phyloP scores from a whole-genome alignment of 257 asterid genomes.

The Nicotiana attenuata region DNA sequence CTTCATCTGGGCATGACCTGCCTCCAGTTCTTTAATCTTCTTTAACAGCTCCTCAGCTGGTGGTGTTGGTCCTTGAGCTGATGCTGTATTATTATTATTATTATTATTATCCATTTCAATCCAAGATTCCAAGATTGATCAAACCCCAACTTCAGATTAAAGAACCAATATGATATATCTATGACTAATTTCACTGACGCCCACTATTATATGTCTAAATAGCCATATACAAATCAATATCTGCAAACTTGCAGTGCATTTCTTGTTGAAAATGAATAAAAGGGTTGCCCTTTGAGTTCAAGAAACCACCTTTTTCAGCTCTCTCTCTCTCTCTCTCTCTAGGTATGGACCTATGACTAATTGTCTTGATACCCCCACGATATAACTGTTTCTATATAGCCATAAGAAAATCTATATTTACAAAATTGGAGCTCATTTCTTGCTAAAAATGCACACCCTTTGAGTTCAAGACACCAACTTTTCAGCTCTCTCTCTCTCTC shows the following conservation, averaged over 20 bases:
- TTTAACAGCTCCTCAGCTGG: conserved; percentile 83
- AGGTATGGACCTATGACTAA: no score
- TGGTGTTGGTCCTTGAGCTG: conserved; percentile 22
- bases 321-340: not conserved
- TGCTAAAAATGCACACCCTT: not conserved
- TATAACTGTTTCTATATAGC: not conserved
- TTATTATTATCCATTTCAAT: conserved; percentile 34
- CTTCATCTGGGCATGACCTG: conserved; percentile 76
- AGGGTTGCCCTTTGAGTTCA: not conserved
- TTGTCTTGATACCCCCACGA: not conserved
- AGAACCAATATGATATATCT: not conserved
- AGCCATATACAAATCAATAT: not conserved
- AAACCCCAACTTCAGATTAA: not conserved
- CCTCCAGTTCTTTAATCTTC: conserved; percentile 79
- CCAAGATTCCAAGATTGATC: conserved; percentile 2
- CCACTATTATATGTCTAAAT: not conserved
- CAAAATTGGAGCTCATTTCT: not conserved
- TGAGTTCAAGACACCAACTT: not conserved
- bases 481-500: not conserved
- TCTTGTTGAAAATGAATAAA: not conserved
- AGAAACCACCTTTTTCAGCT: not conserved
- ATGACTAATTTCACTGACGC: not conserved
- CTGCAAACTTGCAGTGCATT: not conserved
- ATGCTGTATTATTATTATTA: conserved; percentile 14
- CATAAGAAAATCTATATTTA: not conserved